Evolutionary conservation across 2,329 filamentous ascomycete genomes (phyloP).

Genomic region (Lojkania enalia): DNA sequence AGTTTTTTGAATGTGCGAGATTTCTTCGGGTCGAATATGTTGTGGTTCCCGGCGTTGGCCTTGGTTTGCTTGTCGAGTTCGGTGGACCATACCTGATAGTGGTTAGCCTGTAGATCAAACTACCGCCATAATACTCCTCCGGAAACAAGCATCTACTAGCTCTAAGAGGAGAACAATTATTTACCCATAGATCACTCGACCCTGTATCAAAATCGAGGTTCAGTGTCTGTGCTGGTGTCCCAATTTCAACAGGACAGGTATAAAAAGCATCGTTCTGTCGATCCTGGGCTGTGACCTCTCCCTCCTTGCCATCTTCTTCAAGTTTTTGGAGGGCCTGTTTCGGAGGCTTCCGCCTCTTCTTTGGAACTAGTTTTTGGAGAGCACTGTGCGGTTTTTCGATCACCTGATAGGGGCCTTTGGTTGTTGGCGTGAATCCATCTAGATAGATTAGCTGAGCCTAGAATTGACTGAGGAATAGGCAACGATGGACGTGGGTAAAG

Average conservation of each 20-base stretch:
- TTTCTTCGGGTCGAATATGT: slow-evolving; percentile 62
- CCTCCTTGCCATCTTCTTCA: slow-evolving; percentile 43
- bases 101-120: slow-evolving; percentile 2
- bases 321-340: slow-evolving; percentile 52
- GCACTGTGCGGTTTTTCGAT: slow-evolving; percentile 47
- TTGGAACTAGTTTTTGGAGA: slow-evolving; percentile 32
- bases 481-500: not conserved
- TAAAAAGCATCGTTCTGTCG: slow-evolving; percentile 69
- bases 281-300: slow-evolving; percentile 63
- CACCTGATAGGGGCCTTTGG: slow-evolving; percentile 63
- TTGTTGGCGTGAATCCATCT: slow-evolving; percentile 62
- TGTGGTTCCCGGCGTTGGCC: slow-evolving; percentile 50
- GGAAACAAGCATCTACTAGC: not conserved
- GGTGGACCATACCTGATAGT: slow-evolving; percentile 67
- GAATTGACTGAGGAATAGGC: not conserved
- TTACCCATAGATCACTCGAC: slow-evolving; percentile 69
- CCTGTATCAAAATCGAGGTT: slow-evolving; percentile 72
- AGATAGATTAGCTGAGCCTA: not conserved
- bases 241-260: slow-evolving; percentile 65
- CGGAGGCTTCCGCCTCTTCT: slow-evolving; percentile 45
- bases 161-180: slow-evolving; percentile 20
- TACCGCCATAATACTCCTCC: not conserved
- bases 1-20: slow-evolving; percentile 62
- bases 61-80: slow-evolving; percentile 49
- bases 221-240: slow-evolving; percentile 63